Base-by-base conservation (phyloP, 768 basidiomycete genomes). In the Suillus cothurnatus region DNA sequence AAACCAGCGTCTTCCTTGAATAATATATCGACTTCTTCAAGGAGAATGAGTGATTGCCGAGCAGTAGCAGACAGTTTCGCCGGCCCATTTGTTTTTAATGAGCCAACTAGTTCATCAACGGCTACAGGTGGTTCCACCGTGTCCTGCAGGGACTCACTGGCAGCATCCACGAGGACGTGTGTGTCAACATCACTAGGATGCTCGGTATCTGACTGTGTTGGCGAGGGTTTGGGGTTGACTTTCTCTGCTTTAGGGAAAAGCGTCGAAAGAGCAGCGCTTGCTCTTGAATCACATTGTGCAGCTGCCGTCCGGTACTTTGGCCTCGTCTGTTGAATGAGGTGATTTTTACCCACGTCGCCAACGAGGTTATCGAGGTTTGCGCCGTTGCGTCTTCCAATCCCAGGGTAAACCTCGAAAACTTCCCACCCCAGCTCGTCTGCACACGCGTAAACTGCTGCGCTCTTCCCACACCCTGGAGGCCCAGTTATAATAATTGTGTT, bases 1-100 rank as follows among this genome's bases (percentile, higher is more conserved):
- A 95, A 99, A 68, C 88, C 90, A 38, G 76, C 73, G 78, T 96
- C 97, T 58, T 95, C 93, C 66, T 87, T 88, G 79, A 89, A 99
- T 56, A 99, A 80, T 49, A 99, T 86, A 76, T 99, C 97, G 8
- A 94, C 97, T 74, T 99, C 97, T 76, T 99, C 97, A 17, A 99
- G 77, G 45, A 99, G 81, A 66, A 99, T 91, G 61, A 97, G 74
- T 0, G 94, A 96, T 79, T 99, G 97, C 63, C 87, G 83, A 64
- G 92, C 79, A 49, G 63, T 68, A 60, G 65, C 49, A 39, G 57
- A 66, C 32, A 39, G 70, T 14, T 52, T 53, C 26, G 55, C 34
- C 26, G 59, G 36, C 26, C 61, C 62, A 53, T 2, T 61, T 38
- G 31, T 61, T 28, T 60, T 67, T 14, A 56, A 64, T 55, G 59